Percentiles rank a stretch among this genome's conserved stretches.
These are phyloP conservation scores for Pyrrhoderma lamaoense DNA, from an alignment of 1,284 basidiomycete species.

Conservation along the genomic window DNA sequence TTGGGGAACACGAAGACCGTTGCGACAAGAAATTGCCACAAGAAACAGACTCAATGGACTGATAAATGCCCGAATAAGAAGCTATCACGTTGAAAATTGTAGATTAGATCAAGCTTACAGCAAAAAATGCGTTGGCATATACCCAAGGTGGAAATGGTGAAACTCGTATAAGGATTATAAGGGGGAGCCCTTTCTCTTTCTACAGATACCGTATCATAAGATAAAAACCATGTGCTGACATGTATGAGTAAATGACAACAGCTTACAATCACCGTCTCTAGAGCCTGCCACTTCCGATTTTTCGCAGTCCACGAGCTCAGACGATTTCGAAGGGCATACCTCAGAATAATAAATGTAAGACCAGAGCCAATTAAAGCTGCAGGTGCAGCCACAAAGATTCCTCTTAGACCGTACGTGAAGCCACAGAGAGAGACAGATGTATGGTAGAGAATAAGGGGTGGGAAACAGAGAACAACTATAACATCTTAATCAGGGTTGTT, in stretches of 20 bases:
- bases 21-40: conserved; percentile 71
- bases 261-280: conserved; percentile 64
- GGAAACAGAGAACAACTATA: conserved; percentile 64
- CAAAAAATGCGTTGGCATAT: conserved; percentile 72
- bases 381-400: conserved; percentile 56
- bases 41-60: conserved; percentile 69
- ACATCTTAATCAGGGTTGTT: conserved; percentile 5
- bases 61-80: conserved; percentile 10
- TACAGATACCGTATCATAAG: too few relatives aligned
- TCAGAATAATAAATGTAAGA: conserved; percentile 54
- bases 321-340: conserved; percentile 49
- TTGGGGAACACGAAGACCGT: conserved; percentile 67
- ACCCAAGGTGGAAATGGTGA: conserved; percentile 81
- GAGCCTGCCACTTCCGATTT: conserved; percentile 69
- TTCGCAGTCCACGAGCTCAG: conserved; percentile 51
- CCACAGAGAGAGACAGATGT: conserved; percentile 62
- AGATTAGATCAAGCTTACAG: conserved; percentile 39
- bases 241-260: background rate
- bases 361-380: conserved; percentile 63
- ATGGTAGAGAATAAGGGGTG: conserved; percentile 73
- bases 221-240: background rate
- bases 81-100: background rate
- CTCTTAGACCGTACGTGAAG: conserved; percentile 75
- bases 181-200: conserved; percentile 62
- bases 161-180: conserved; percentile 74